phyloP scores from a whole-genome alignment of 140 eudicot species.

The Flaveria floridana region DNA sequence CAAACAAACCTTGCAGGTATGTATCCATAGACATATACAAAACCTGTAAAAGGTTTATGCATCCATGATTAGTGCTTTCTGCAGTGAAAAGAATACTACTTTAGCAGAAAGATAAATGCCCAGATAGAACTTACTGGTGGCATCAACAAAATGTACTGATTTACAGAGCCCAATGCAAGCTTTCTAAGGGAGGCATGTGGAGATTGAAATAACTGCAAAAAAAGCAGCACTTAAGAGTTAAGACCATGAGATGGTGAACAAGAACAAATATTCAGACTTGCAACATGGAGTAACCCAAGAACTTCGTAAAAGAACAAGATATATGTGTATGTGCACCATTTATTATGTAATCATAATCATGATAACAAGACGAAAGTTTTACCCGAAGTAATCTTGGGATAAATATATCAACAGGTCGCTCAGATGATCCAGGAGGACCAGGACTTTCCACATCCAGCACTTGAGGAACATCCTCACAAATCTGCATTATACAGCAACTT shows the following conservation, averaged over 20 bases:
- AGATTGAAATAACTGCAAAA: constrained; percentile 76
- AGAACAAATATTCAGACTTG: not conserved
- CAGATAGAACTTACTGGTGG: constrained; percentile 64
- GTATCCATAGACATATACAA: constrained; percentile 76
- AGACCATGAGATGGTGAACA: constrained; percentile 3
- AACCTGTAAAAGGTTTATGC: constrained; percentile 49
- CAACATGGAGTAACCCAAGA: not conserved
- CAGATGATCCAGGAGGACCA: constrained; percentile 88
- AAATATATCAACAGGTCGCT: constrained; percentile 81
- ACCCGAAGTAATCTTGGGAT: constrained; percentile 86
- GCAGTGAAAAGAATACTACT: constrained; percentile 12
- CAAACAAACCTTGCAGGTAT: constrained; percentile 89
- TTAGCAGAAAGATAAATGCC: constrained; percentile 11
- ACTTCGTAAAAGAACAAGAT: not conserved
- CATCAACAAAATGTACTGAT: constrained; percentile 91
- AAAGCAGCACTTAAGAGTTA: constrained; percentile 11
- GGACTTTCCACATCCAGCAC: constrained; percentile 79
- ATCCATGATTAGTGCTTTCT: constrained; percentile 11
- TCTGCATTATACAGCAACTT: constrained; percentile 48
- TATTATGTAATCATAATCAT: not conserved
- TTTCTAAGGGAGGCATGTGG: constrained; percentile 74
- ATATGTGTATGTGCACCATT: not conserved
- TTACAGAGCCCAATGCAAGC: constrained; percentile 80
- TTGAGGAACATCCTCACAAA: constrained; percentile 93
- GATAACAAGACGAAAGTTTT: constrained; percentile 13